Base-by-base conservation (phyloP, 1,284 basidiomycete species). In the Macrocybe sp. region DNA sequence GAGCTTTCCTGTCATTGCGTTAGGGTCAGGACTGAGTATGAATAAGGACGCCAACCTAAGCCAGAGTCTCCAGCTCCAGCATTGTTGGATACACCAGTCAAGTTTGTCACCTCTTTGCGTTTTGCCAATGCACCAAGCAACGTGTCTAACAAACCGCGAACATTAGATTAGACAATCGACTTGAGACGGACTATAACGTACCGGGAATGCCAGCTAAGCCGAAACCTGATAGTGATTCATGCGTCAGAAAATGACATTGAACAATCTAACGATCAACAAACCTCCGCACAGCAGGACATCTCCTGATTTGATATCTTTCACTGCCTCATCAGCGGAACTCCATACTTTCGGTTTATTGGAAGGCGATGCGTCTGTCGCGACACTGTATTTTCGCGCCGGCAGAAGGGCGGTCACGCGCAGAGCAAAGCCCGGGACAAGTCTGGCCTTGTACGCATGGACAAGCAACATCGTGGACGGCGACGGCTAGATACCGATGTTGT, bases 31-130 rank as follows among this genome's bases (percentile, higher is more conserved):
- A 22, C 2, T 22, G 12, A 36, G 40, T 3, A 44, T 37, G 11
- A 14, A 11, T 37, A 38, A 36, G 11, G 2, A 31, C 46, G 1
- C 78, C 58, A 57, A 89, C 92, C 92, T 36, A 97, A 76, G 40
- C 92, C 92, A 34, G 74, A 79, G 52, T 87, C 78, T 33, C 81
- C 83, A 29, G 81, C 75, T 11, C 93, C 93, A 37, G 89, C 89
- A 69, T 97, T 96, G 67, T 97, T 97, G 10, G 92, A 94, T 36
- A 95, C 86, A 39, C 85, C 90, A 11, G 85, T 94, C 43, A 97
- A 69, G 55, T 83, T 74, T 38, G 65, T 70, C 30, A 96, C 78
- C 33, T 92, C 86, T 50, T 77, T 78, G 47, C 89, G 78, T 58
- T 81, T 80, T 14, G 80, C 70, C 37, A 97, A 72, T 2, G 94